Evolutionary conservation across 169 alveolate genomes (phyloP), one percentile per base, ranked within the genome.

Genomic region (Babesia sp.): DNA sequence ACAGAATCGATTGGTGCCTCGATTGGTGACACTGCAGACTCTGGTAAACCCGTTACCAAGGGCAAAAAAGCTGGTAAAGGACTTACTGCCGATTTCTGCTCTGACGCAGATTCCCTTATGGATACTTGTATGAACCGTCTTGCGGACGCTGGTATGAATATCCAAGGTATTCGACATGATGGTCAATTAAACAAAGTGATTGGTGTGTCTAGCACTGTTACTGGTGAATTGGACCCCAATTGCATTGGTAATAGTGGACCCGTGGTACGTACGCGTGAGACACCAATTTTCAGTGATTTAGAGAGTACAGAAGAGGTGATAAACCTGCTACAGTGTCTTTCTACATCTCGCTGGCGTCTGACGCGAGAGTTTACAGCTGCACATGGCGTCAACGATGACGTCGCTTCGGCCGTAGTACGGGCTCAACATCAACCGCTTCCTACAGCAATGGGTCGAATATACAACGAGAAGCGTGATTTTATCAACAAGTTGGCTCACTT

Each of bases 261-360:
- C 14, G 46, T 14, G 8, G 7, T 28, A 18, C 3, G 26, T 24
- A 24, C 57, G 26, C 37, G 54, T 6, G 66, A 34, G 16, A 31
- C 26, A 26, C 82, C 73, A 3, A 33, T 69, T 3, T 57, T 78
- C 56, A 58, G 37, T 33, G 61, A 78, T 31, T 37, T 78, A 34
- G 86, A 78, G 50, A 18, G 58, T n/a, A 68, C 80, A 9, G 86
- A 78, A 56, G 86, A 57, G 12, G 53, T 53, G 39, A 72, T 78
- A 18, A 42, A 57, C 60, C 48, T 79, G 16, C 18, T 78, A 16
- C 82, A 78, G 53, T 18, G 50, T 31, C 53, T 78, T 12, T 50
- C 82, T 1, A 60, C 41, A 1, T 33, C 67, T 12, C 81, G 86
- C 33, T 78, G 86, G 86, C 71, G 86, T 16, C n/a, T 78, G 59